A percentile compares a stretch with the other conserved stretches of the same genome.
These are phyloP conservation scores for Cladosporium halotolerans DNA, from an alignment of 2,329 filamentous ascomycete species.

Conservation along the genomic window DNA sequence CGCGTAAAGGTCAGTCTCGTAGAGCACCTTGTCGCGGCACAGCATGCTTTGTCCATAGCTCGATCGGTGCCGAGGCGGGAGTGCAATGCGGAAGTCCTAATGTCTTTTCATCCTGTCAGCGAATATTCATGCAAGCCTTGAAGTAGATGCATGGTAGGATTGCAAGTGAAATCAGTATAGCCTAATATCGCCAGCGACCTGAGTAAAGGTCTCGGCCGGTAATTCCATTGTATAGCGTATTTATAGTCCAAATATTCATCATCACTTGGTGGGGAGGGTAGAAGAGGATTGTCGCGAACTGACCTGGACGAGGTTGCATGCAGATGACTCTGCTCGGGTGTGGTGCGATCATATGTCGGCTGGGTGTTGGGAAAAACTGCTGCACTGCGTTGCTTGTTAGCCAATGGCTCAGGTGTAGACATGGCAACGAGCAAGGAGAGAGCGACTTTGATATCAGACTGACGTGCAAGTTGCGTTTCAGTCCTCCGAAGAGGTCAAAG, in stretches of 20 bases:
- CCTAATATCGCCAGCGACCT: conserved; percentile 66
- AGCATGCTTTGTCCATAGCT: no score
- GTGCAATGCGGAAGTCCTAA: not conserved
- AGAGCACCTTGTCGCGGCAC: no score
- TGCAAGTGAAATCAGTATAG: conserved; percentile 13
- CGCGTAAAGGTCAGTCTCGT: no score
- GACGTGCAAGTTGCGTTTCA: conserved; percentile 84
- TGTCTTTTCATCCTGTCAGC: conserved; percentile 1
- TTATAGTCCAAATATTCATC: conserved; percentile 55
- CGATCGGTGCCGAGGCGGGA: no score
- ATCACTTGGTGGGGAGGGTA: conserved; percentile 14
- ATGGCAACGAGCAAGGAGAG: no score
- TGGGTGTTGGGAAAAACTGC: not conserved
- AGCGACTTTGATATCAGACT: conserved; percentile 59
- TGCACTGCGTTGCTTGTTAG: conserved; percentile 8
- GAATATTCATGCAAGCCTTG: not conserved
- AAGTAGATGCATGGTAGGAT: conserved; percentile 1
- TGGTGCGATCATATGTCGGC: no score
- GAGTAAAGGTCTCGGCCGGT: conserved; percentile 68
- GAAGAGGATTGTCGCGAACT: not conserved
- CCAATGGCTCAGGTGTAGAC: not conserved
- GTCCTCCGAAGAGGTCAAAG: conserved; percentile 74
- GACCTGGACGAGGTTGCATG: not conserved
- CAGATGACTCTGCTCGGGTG: not conserved
- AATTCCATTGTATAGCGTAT: conserved; percentile 77